Evolutionary conservation across 2,329 filamentous ascomycete species (phyloP).

Genomic region (Esteya vermicola): DNA sequence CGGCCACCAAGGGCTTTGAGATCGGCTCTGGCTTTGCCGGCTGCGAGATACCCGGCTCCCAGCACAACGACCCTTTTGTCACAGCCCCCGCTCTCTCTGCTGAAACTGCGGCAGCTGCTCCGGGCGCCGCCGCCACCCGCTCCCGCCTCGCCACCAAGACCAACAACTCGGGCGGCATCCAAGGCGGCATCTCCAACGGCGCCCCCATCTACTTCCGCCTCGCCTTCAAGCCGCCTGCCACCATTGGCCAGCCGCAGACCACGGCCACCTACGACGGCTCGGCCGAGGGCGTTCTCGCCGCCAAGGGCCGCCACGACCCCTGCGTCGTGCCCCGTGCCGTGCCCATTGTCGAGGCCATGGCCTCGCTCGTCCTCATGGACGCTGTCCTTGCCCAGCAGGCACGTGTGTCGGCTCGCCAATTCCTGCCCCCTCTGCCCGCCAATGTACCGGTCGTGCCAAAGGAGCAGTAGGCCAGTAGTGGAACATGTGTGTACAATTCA

Average conservation of each 20-base stretch:
- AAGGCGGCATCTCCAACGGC: conserved; percentile 91
- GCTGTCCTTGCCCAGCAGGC: conserved; percentile 63
- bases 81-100: conserved; percentile 30
- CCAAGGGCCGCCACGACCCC: conserved; percentile 89
- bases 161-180: conserved; percentile 89
- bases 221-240: conserved; percentile 89
- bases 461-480: neutral
- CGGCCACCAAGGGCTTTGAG: conserved; percentile 90
- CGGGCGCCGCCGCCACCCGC: conserved; percentile 29
- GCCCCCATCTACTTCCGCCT: conserved; percentile 89
- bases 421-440: conserved; percentile 25
- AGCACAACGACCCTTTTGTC: conserved; percentile 83
- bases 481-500: neutral
- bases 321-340: conserved; percentile 83
- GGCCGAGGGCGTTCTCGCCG: conserved; percentile 60
- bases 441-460: conserved; percentile 9
- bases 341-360: conserved; percentile 85
- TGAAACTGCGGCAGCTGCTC: conserved; percentile 25
- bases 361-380: conserved; percentile 47
- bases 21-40: conserved; percentile 87
- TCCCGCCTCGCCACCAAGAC: conserved; percentile 71
- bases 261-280: conserved; percentile 68
- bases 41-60: conserved; percentile 72
- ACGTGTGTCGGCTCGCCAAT: conserved; percentile 29
- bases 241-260: conserved; percentile 76